Evolutionary conservation across 2,329 filamentous ascomycete genomes (phyloP), one percentile per base, ranked within the genome.

Genomic region (Colletotrichum costaricense): DNA sequence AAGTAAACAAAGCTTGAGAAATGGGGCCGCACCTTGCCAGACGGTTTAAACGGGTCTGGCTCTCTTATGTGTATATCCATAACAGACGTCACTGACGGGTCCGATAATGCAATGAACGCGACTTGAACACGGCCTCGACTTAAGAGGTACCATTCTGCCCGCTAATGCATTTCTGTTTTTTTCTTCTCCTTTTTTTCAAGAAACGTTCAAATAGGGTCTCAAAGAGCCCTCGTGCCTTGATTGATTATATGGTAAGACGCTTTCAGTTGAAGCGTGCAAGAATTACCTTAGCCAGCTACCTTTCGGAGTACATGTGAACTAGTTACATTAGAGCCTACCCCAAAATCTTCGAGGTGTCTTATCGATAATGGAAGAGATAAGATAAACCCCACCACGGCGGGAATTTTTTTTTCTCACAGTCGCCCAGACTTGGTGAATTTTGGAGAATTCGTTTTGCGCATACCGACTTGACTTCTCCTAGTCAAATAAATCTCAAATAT

Each of bases 321-420:
- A 38, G 5, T 38, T 38, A 16, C 12, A 26, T 5, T 26, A 26
- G 3, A 38, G 35, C 35, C 35, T 42, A 3, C 14, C 14, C 6
- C 38, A 42, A 42, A 19, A 42, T 19, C 16, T 42, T 42, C 3
- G n/a, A 4, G 30, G 24, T 5, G 1, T 58, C 38, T 71, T 74
- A 75, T 75, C 73, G 65, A 69, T 70, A 68, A 46, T 3, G 0
- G 3, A 7, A 5, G 5, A 55, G 73, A 75, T 74, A 74, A 74
- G 70, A 74, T 74, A 70, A 66, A 72, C 72, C 74, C 74, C 68
- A 75, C 67, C 58, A 68, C 28, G 49, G 16, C 26, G 42, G 54
- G 52, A 67, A 69, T 75, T 74, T 74, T 72, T 69, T 69, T 74
- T 74, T 69, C 24, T 38, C 22, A 33, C 42, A 22, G 38, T 65